Percentiles rank a stretch among this genome's conserved stretches.
phyloP scores from a whole-genome alignment of 2,329 filamentous ascomycete genomes.

The Ascochyta rabiei region DNA sequence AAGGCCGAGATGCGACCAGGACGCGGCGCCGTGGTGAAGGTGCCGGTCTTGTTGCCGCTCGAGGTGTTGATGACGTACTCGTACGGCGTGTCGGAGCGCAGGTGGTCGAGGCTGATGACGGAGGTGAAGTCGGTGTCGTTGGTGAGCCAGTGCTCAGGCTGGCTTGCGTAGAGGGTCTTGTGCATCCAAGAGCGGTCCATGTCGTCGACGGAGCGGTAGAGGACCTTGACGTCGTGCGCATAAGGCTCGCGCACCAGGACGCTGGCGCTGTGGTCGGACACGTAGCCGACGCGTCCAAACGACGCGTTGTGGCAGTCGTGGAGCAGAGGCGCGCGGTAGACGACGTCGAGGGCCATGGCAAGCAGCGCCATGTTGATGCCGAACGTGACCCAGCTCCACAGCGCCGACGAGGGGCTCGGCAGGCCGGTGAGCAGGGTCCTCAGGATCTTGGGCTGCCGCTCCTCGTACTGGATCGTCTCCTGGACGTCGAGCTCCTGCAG shows the following conservation, averaged over 20 bases:
- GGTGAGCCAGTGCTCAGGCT: conserved; percentile 59
- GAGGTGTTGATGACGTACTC: conserved; percentile 70
- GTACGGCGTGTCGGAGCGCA: conserved; percentile 75
- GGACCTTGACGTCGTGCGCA: conserved; percentile 63
- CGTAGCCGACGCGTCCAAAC: conserved; percentile 85
- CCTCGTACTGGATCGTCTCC: conserved; percentile 66
- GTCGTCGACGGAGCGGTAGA: conserved; percentile 41
- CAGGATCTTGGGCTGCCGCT: conserved; percentile 63
- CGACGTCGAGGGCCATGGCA: conserved; percentile 74
- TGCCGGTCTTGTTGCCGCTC: conserved; percentile 85
- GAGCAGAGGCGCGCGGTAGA: conserved; percentile 73
- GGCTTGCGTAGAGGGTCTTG: conserved; percentile 36
- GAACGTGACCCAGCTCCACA: conserved; percentile 71
- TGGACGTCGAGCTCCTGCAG: conserved; percentile 62
- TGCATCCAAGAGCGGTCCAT: conserved; percentile 39
- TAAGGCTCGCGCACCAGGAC: conserved; percentile 87
- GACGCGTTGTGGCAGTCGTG: conserved; percentile 77
- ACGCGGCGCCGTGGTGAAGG: conserved; percentile 77
- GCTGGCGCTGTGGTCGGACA: conserved; percentile 79
- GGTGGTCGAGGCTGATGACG: conserved; percentile 68
- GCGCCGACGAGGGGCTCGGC: conserved; percentile 72
- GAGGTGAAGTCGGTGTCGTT: conserved; percentile 84
- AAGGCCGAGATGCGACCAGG: conserved; percentile 65
- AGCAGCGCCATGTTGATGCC: conserved; percentile 74
- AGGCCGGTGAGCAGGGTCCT: conserved; percentile 75